Evolutionary conservation across 139 green algal genomes (phyloP).

Genomic region (Coccomyxa sp.): DNA sequence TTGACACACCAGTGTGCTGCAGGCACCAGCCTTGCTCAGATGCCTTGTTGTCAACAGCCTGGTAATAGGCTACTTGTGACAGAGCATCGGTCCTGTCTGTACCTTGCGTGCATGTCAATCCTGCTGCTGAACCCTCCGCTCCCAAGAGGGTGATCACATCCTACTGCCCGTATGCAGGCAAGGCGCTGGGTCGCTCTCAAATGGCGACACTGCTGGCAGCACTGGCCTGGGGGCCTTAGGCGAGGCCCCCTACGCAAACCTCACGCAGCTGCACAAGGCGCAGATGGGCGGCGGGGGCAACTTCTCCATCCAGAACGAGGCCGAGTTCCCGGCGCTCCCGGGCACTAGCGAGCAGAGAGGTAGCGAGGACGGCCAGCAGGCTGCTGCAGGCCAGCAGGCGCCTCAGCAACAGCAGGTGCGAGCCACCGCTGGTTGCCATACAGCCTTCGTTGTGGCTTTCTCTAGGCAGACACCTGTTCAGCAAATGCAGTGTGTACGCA

Average conservation of each 20-base stretch:
- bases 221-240: neutral
- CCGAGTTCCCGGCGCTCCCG: conserved; percentile 72
- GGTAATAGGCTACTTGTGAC: too few species aligned
- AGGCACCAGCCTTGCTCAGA: too few species aligned
- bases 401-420: conserved; percentile 3
- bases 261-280: neutral
- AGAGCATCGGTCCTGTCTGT: too few species aligned
- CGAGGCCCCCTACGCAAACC: conserved; percentile 8
- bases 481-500: too few species aligned
- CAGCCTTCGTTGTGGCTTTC: too few species aligned
- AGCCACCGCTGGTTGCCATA: too few species aligned
- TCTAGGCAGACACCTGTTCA: too few species aligned
- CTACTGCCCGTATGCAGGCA: conserved; percentile 2
- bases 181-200: conserved; percentile 4
- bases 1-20: too few species aligned
- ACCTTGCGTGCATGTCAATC: too few species aligned
- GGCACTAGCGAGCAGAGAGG: conserved; percentile 13
- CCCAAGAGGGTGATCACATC: too few species aligned
- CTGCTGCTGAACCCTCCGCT: too few species aligned
- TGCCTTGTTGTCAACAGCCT: too few species aligned
- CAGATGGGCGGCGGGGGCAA: conserved; percentile 13
- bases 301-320: conserved; percentile 60
- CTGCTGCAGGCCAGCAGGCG: conserved; percentile 1
- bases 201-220: conserved; percentile 17
- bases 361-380: neutral